Percentiles rank a stretch among this genome's conserved stretches.
phyloP scores from a whole-genome alignment of 2,329 filamentous ascomycete species.

The Neonectria ditissima region DNA sequence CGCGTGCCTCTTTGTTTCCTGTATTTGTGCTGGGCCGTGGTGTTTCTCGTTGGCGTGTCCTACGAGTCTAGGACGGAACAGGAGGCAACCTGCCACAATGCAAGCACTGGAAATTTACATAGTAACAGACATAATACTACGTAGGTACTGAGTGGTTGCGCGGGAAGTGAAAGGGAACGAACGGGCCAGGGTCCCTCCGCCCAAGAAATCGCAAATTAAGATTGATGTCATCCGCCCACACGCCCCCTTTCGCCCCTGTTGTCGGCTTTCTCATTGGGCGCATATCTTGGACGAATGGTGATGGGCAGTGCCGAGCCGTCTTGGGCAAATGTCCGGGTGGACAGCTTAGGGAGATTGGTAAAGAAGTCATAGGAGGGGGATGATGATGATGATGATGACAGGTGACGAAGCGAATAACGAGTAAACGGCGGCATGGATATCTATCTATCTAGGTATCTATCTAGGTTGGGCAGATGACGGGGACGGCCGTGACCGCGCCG shows the following conservation, averaged over 20 bases:
- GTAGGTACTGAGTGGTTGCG: slow-evolving; percentile 3
- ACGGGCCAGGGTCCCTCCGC: slow-evolving; percentile 26
- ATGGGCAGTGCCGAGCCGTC: slow-evolving; percentile 40
- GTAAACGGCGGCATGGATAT: background rate
- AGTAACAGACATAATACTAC: no score
- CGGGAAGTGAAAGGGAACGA: background rate
- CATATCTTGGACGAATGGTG: slow-evolving; percentile 31
- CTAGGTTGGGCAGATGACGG: slow-evolving; percentile 9
- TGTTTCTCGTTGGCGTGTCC: background rate
- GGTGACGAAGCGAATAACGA: slow-evolving; percentile 1
- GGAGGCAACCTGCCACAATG: slow-evolving; percentile 10
- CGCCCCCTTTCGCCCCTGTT: slow-evolving; percentile 25
- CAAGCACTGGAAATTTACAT: no score
- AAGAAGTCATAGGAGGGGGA: no score
- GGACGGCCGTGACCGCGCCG: slow-evolving; percentile 14
- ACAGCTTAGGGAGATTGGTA: background rate
- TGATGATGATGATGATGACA: slow-evolving; percentile 5
- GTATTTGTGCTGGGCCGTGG: no score
- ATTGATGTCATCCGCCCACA: slow-evolving; percentile 46
- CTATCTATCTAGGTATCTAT: no score
- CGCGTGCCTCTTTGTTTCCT: slow-evolving; percentile 13
- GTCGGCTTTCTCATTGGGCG: slow-evolving; percentile 33
- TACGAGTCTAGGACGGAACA: slow-evolving; percentile 1
- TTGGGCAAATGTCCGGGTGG: slow-evolving; percentile 27
- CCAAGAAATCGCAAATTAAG: slow-evolving; percentile 39